A percentile compares a stretch with the other conserved stretches of the same genome.
Conservation (phyloP, 2,329 filamentous ascomycete genomes). For the Tricladium varicosporioides region DNA sequence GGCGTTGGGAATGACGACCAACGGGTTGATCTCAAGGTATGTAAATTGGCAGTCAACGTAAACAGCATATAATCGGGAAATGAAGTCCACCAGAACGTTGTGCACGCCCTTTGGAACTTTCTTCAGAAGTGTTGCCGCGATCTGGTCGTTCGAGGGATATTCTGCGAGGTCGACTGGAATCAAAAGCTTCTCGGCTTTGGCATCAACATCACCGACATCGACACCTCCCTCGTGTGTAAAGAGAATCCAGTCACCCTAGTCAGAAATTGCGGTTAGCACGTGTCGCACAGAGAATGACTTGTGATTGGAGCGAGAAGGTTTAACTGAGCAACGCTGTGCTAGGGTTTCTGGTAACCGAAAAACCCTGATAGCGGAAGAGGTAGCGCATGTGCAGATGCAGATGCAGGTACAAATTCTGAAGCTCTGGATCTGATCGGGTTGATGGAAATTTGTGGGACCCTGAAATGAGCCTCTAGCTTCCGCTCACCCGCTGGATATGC, state of each 20-base stretch:
- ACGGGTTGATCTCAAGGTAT: constrained; percentile 99
- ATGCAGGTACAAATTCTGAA: constrained; percentile 24
- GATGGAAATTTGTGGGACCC: constrained; percentile 23
- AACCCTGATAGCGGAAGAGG: constrained; percentile 15
- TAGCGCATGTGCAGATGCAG: constrained; percentile 19
- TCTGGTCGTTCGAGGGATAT: constrained; percentile 95
- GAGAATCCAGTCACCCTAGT: constrained; percentile 96
- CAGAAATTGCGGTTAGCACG: constrained; percentile 25
- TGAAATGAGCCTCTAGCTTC: constrained; percentile 26
- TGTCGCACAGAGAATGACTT: constrained; percentile 5
- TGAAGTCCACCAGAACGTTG: constrained; percentile 99
- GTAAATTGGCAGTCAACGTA: constrained; percentile 99
- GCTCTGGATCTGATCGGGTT: constrained; percentile 12
- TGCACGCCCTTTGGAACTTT: constrained; percentile 95
- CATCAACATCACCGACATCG: constrained; percentile 98
- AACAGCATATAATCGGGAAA: constrained; percentile 95
- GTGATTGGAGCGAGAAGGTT: constrained; percentile 14
- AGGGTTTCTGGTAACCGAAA: constrained; percentile 1
- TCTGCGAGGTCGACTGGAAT: constrained; percentile 92
- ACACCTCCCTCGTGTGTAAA: constrained; percentile 99
- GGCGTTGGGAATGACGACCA: constrained; percentile 95
- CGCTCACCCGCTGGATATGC: constrained; percentile 30
- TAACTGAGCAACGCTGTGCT: constrained; percentile 10
- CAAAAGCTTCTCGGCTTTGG: constrained; percentile 97
- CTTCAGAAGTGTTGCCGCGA: constrained; percentile 79